Evolutionary conservation across 805 yeast species (phyloP).

Genomic region (Hanseniaspora pseudoguilliermondii): DNA sequence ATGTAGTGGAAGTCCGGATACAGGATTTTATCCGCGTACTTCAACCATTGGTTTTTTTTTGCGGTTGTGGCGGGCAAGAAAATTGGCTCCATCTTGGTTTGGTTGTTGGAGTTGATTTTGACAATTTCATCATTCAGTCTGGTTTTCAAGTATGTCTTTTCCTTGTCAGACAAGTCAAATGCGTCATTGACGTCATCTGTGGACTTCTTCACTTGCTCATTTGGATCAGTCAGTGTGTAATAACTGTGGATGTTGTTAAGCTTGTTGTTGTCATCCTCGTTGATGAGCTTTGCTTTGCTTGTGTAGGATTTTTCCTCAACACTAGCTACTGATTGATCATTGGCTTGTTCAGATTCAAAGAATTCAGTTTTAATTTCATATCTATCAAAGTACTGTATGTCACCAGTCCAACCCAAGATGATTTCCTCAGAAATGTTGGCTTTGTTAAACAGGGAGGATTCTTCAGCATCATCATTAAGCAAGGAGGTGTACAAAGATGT

Average conservation of each 20-base stretch:
- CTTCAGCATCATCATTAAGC: conserved; percentile 20
- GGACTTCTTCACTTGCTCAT: conserved; percentile 13
- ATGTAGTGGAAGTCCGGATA: conserved; percentile 97
- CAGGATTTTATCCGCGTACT: conserved; percentile 73
- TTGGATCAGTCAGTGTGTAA: conserved; percentile 11
- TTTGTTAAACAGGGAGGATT: conserved; percentile 25
- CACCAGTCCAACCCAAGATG: conserved; percentile 93
- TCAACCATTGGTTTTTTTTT: conserved; percentile 78
- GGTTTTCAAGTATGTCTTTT: conserved; percentile 32
- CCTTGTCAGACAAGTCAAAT: conserved; percentile 45
- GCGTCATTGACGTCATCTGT: conserved; percentile 24
- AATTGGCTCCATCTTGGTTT: conserved; percentile 62
- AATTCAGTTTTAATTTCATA: conserved; percentile 14
- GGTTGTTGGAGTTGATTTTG: conserved; percentile 35
- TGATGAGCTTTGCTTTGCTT: neutral
- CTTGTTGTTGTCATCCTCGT: conserved; percentile 11
- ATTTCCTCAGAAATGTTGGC: conserved; percentile 78
- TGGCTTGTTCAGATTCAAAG: neutral
- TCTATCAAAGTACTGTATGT: conserved; percentile 33
- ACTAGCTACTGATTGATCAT: neutral
- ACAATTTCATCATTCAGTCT: conserved; percentile 32
- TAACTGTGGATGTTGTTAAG: conserved; percentile 8
- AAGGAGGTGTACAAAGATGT: conserved; percentile 73
- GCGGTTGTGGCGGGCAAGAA: conserved; percentile 44
- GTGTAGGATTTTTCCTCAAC: neutral